These are phyloP conservation scores for Aegle marmelos DNA, from an alignment of 345 rosid genomes.

Conservation along the genomic window DNA sequence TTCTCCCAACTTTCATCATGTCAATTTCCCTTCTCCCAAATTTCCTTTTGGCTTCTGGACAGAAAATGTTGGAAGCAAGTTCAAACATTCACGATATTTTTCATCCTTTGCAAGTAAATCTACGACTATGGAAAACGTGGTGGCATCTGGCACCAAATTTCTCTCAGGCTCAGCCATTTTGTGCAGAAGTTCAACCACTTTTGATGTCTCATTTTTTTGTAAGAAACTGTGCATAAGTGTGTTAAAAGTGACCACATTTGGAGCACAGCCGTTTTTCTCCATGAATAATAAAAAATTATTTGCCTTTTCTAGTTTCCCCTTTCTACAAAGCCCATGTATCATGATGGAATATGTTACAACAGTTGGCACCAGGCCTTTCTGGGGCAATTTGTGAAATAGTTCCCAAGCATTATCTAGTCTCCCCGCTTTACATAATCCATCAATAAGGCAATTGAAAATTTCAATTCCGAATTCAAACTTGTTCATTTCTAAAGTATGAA, in stretches of 20 bases:
- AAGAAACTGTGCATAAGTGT: conserved; percentile 2
- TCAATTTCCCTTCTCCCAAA: neutral
- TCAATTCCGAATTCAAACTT: neutral
- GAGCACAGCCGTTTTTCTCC: conserved; percentile 9
- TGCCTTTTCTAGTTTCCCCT: neutral
- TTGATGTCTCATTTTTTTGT: neutral
- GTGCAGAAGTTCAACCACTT: conserved; percentile 8
- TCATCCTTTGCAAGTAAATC: conserved; percentile 5
- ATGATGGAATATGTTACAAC: conserved; percentile 3
- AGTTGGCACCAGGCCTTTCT: conserved; percentile 3
- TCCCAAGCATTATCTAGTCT: conserved; percentile 3
- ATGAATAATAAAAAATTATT: neutral
- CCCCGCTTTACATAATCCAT: conserved; percentile 6
- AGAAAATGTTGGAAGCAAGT: conserved; percentile 1
- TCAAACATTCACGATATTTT: neutral
- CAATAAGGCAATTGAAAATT: neutral
- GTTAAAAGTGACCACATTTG: conserved; percentile 2
- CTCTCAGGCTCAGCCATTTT: neutral
- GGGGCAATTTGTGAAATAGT: neutral
- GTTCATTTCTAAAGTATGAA: neutral
- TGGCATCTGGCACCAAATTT: neutral
- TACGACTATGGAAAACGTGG: neutral
- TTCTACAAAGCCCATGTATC: neutral
- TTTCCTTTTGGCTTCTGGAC: neutral
- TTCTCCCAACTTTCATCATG: neutral